phyloP scores from a whole-genome alignment of 2,329 filamentous ascomycete genomes.

The Cladosporium sp. region DNA sequence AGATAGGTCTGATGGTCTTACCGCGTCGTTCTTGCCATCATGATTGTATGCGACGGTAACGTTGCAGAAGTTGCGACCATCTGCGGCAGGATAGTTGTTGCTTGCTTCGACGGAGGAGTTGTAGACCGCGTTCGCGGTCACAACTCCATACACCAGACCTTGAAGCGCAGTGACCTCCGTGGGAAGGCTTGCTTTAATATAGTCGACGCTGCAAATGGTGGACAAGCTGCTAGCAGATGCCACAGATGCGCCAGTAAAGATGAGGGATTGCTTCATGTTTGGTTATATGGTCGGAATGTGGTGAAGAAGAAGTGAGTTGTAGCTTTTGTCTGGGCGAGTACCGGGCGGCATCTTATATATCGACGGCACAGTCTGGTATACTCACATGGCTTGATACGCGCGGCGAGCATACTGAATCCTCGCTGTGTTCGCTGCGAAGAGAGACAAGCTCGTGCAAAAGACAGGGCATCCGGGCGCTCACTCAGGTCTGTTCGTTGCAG shows the following conservation, averaged over 20 bases:
- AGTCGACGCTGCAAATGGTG: conserved; percentile 14
- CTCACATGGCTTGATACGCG: background rate
- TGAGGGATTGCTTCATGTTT: background rate
- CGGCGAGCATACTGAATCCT: background rate
- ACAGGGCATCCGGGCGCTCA: background rate
- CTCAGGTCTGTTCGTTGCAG: background rate
- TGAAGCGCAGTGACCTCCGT: background rate
- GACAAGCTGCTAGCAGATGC: conserved; percentile 4
- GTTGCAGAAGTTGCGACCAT: conserved; percentile 25
- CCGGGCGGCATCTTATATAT: background rate
- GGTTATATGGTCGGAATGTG: background rate
- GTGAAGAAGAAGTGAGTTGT: background rate
- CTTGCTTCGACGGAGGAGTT: conserved; percentile 21
- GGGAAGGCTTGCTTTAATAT: conserved; percentile 16
- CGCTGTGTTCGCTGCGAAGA: background rate
- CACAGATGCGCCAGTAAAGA: background rate
- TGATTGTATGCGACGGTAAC: conserved; percentile 23
- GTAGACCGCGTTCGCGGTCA: conserved; percentile 19
- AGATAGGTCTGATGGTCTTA: background rate
- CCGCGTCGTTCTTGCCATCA: conserved; percentile 20
- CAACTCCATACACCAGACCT: conserved; percentile 20
- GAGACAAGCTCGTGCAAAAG: background rate
- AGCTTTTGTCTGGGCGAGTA: background rate
- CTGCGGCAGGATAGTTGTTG: conserved; percentile 21
- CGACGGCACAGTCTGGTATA: background rate